Percentiles rank a stretch among this genome's conserved stretches.
These are phyloP conservation scores for Penicillium sp. DNA, from an alignment of 2,329 filamentous ascomycete genomes.

Conservation along the genomic window DNA sequence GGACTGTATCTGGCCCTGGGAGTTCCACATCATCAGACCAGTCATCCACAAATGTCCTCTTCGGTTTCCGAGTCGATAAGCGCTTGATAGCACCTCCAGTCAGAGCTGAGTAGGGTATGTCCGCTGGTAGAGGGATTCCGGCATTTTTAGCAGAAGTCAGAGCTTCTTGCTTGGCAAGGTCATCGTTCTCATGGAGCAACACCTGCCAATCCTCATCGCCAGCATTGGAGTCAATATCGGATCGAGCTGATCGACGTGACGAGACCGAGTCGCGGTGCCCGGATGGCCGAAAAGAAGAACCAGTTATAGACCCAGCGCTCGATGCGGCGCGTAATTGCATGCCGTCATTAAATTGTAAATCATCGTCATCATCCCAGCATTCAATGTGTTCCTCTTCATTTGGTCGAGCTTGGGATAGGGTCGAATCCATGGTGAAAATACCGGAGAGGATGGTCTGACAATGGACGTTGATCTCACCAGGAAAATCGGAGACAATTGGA, in stretches of 20 bases:
- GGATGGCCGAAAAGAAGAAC: constrained; percentile 39
- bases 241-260: constrained; percentile 73
- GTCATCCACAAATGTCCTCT: constrained; percentile 68
- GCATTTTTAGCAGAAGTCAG: constrained; percentile 81
- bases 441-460: too few species aligned
- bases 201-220: constrained; percentile 85
- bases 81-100: constrained; percentile 90
- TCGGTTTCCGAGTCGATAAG: constrained; percentile 67
- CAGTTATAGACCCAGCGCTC: constrained; percentile 42
- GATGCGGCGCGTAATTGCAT: constrained; percentile 44
- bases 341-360: constrained; percentile 45
- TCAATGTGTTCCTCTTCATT: constrained; percentile 39
- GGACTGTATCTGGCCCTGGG: constrained; percentile 50
- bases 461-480: too few species aligned
- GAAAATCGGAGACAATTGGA: too few species aligned
- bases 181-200: constrained; percentile 75
- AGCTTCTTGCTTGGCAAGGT: constrained; percentile 74
- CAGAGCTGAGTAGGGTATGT: constrained; percentile 81
- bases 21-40: constrained; percentile 75
- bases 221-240: constrained; percentile 68
- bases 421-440: constrained; percentile 35
- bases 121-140: constrained; percentile 82
- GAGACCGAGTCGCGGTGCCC: constrained; percentile 68
- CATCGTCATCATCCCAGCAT: constrained; percentile 47
- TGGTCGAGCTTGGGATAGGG: constrained; percentile 31